Conservation (phyloP, 108 stramenopile species). For the Mayamaea pseudoterrestris region DNA sequence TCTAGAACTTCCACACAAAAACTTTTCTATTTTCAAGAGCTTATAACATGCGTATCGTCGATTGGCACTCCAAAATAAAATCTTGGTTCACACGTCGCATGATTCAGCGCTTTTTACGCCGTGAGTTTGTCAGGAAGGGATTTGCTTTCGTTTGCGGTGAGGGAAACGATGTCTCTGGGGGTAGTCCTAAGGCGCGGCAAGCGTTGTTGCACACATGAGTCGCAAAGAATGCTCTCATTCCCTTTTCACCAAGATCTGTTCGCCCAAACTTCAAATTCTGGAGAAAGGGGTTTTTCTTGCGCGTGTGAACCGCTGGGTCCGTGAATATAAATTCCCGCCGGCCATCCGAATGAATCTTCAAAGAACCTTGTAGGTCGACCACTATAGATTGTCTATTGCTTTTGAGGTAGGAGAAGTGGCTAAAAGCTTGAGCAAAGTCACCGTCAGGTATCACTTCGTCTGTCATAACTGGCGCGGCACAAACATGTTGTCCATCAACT, state of each 20-base stretch:
- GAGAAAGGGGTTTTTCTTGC: background rate
- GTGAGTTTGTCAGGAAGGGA: too few species aligned
- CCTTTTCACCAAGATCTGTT: slow-evolving; percentile 26
- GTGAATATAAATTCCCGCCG: slow-evolving; percentile 19
- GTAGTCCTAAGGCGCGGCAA: slow-evolving; percentile 29
- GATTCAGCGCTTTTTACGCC: too few species aligned
- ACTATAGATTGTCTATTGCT: slow-evolving; percentile 23
- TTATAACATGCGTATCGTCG: too few species aligned
- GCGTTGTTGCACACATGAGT: slow-evolving; percentile 23
- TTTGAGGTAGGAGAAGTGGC: slow-evolving; percentile 32
- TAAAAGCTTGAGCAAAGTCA: slow-evolving; percentile 33
- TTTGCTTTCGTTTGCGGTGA: too few species aligned
- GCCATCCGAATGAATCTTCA: slow-evolving; percentile 14
- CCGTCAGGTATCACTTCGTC: too few species aligned
- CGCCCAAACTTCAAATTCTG: slow-evolving; percentile 19
- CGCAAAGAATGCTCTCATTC: slow-evolving; percentile 32
- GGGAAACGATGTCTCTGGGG: too few species aligned
- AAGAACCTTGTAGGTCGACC: slow-evolving; percentile 36
- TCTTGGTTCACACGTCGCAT: too few species aligned
- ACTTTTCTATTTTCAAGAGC: too few species aligned
- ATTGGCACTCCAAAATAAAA: too few species aligned
- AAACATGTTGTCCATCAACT: too few species aligned
- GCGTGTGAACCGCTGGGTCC: slow-evolving; percentile 32
- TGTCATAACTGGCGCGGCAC: too few species aligned
- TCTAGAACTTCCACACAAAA: too few species aligned